Evolutionary conservation across 2,329 filamentous ascomycete genomes (phyloP), one percentile per base, ranked within the genome.

Genomic region (Keithomyces neogunnii): DNA sequence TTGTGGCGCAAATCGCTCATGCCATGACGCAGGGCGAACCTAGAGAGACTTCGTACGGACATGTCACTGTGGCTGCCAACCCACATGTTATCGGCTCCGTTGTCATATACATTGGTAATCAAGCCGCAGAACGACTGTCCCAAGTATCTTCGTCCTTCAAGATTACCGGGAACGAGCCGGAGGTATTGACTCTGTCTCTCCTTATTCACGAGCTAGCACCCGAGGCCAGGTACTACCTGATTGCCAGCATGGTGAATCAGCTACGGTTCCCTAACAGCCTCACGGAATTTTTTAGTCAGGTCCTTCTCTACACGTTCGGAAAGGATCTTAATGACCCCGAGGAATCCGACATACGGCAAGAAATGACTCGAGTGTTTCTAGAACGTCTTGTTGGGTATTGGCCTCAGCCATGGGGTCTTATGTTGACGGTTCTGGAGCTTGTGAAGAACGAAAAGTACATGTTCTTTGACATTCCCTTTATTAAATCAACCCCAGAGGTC

Each of bases 361-460:
- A 95, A 66, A 92, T 99, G 53, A 89, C 89, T 49, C 83, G 92
- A 45, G 84, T 96, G 29, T 74, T 99, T 45, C 76, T 96, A 38
- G 93, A 99, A 75, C 83, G 93, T 47, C 75, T 96, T 45, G 81
- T 95, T 53, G 87, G 89, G 28, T 89, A 89, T 66, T 89, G 91
- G 72, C 92, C 92, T 49, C 92, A 97, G 66, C 92, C 95, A 19
- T 97, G 92, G 92, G 95, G 95, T 10, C 73, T 99, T 43, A 85
- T 96, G 65, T 85, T 91, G 56, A 92, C 90, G 36, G 79, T 95
- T 55, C 73, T 93, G 56, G 93, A 97, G 72, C 78, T 99, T 52
- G 77, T 95, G 59, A 95, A 95, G 75, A 96, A 95, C 66, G 85
- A 88, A 50, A 88, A 84, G 64, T 95, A 92, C 68, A 84, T 84